Evolutionary conservation across 441 rosid species (phyloP).

Genomic region (Gossypium trilobum): DNA sequence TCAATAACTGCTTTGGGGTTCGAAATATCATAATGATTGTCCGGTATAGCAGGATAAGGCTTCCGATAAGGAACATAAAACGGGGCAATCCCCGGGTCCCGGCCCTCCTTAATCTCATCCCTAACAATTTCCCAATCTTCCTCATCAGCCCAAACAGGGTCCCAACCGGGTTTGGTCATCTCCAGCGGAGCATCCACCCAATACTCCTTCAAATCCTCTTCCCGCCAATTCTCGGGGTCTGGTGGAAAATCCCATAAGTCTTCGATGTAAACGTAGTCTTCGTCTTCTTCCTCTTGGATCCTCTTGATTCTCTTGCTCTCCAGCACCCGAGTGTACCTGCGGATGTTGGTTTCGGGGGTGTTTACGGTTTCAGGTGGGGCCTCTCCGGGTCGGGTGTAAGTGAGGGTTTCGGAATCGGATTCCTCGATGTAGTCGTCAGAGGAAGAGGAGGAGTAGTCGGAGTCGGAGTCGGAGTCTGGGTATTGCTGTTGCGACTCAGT

Average conservation of each 20-base stretch:
- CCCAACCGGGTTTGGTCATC: constrained; percentile 69
- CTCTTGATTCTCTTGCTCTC: constrained; percentile 29
- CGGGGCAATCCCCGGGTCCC: constrained; percentile 65
- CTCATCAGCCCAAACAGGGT: constrained; percentile 64
- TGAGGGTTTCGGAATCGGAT: constrained; percentile 15
- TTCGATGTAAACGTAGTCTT: constrained; percentile 22
- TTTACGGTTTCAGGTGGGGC: constrained; percentile 27
- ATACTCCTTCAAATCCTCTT: constrained; percentile 61
- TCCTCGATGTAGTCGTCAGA: constrained; percentile 25
- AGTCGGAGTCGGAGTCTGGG: constrained; percentile 35
- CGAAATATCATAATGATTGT: constrained; percentile 45
- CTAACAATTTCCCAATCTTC: constrained; percentile 55
- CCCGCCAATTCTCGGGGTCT: constrained; percentile 71
- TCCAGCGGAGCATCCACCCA: constrained; percentile 70
- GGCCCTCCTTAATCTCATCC: constrained; percentile 40
- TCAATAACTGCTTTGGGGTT: constrained; percentile 62
- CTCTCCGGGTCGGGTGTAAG: constrained; percentile 38
- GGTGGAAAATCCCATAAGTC: constrained; percentile 56
- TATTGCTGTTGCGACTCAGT: constrained; percentile 24
- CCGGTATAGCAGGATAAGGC: constrained; percentile 67
- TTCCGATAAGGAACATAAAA: constrained; percentile 74
- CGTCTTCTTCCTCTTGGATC: constrained; percentile 41
- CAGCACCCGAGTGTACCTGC: constrained; percentile 33
- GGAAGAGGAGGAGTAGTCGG: constrained; percentile 35
- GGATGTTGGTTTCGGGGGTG: constrained; percentile 41